Evolutionary conservation across 2,329 filamentous ascomycete genomes (phyloP), one percentile per base, ranked within the genome.

Genomic region (Colletotrichum tropicicola): DNA sequence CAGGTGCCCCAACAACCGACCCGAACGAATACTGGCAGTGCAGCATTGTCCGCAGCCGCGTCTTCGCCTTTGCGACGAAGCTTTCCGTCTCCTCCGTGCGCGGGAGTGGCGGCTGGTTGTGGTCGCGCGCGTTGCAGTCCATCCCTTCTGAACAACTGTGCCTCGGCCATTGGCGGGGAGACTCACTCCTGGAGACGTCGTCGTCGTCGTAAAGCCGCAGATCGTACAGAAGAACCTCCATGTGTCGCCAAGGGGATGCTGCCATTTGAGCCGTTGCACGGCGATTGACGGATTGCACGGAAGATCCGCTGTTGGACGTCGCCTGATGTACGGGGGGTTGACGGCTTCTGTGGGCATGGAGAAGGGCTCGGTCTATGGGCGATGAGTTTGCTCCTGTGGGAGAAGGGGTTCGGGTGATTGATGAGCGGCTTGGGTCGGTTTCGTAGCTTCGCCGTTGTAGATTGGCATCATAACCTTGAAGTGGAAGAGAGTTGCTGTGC

Each of bases 1-100:
- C 68, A 1, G 72, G 72, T 1, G 72, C 70, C 1, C 72, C 72
- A 6, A 74, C 68, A 7, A 70, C 60, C 0, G 70, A 70, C 1
- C 72, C 72, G 56, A 74, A 74, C 1, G 70, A 70, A 23, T 68
- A 70, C 27, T 72, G 71, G 35, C 68, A 72, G 32, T 68, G 70
- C 30, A 72, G 39, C 71, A 72, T 72, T 2, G 70, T 67, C 28
- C 68, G 68, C 2, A 73, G 65, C 4, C 68, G 62, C 9, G 63
- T 72, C 32, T 71, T 72, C 2, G 65, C 64, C 30, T 67, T 63
- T 5, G 27, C 25, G 6, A 71, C 68, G 2, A 58, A 27, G 5
- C 37, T 35, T 9, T 66, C 44, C 2, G 54, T 66, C 30, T 64
- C 52, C 0, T 8, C n/a, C 1, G 60, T 66, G 13, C 68, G 58